Evolutionary conservation across 78 protist species (phyloP).

Genomic region (Dictyostelium intermedium): DNA sequence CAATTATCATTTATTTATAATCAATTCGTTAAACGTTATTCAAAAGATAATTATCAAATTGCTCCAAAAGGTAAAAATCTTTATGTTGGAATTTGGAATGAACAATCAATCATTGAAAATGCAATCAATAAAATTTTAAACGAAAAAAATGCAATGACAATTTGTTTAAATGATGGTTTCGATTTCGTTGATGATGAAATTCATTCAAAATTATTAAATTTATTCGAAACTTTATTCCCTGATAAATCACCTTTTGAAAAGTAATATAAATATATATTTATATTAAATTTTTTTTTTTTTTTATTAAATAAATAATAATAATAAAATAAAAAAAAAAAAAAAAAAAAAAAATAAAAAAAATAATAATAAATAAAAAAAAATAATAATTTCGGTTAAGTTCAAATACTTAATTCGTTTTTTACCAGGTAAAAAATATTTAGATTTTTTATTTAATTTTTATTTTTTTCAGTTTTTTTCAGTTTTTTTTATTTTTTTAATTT

Average conservation of each 20-base stretch:
- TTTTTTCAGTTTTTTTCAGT: neutral
- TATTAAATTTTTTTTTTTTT: no score
- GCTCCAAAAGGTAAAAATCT: neutral
- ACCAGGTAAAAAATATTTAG: no score
- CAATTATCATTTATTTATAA: slow-evolving; percentile 43
- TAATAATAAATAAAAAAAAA: no score
- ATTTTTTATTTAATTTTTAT: no score
- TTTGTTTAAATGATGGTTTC: slow-evolving; percentile 68
- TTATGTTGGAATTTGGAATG: neutral
- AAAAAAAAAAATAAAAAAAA: neutral
- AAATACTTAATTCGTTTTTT: no score
- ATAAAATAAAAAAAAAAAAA: neutral
- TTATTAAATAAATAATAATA: no score
- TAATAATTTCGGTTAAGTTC: no score
- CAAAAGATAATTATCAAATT: neutral
- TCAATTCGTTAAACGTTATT: slow-evolving; percentile 9
- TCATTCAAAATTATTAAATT: neutral
- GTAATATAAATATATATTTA: neutral
- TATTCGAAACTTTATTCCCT: neutral
- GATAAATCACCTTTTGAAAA: neutral
- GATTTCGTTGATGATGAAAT: neutral
- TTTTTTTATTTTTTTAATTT: no score
- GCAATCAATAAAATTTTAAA: neutral
- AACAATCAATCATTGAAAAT: neutral
- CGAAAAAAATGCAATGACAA: slow-evolving; percentile 16